Conservation (phyloP, 768 basidiomycete species). For the Russula virescens region DNA sequence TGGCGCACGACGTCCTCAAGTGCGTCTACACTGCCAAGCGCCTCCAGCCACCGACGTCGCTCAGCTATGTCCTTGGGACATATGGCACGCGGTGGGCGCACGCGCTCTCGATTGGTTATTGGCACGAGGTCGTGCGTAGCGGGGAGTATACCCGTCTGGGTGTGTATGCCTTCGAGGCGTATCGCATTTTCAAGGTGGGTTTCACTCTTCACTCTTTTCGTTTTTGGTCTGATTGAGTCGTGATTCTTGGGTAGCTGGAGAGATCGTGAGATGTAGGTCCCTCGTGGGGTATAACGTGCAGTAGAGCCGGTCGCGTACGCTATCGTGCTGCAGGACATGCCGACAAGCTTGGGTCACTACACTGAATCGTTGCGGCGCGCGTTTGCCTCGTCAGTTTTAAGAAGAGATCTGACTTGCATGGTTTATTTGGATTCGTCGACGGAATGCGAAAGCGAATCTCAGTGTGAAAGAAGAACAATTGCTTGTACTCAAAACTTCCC, state of each 20-base stretch:
- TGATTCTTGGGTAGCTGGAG: conserved; percentile 56
- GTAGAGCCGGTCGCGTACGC: neutral
- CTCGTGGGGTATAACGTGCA: conserved; percentile 71
- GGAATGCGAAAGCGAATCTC: too few species aligned
- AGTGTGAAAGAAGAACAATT: too few species aligned
- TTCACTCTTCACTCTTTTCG: neutral
- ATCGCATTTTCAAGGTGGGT: conserved; percentile 80
- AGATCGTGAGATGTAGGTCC: conserved; percentile 77
- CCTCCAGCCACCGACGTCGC: conserved; percentile 58
- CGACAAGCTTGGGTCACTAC: too few species aligned
- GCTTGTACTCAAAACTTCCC: too few species aligned
- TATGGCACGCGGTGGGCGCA: conserved; percentile 64
- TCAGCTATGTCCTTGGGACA: conserved; percentile 47
- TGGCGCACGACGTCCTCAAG: conserved; percentile 63
- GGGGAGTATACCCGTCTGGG: conserved; percentile 66
- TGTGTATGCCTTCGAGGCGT: conserved; percentile 80
- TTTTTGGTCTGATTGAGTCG: too few species aligned
- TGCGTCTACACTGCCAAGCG: conserved; percentile 49
- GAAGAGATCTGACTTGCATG: too few species aligned
- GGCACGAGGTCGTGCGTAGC: conserved; percentile 51
- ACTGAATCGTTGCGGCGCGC: too few species aligned
- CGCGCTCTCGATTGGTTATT: conserved; percentile 51
- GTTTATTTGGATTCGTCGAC: too few species aligned
- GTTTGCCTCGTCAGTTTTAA: too few species aligned
- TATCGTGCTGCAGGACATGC: too few species aligned